These are phyloP conservation scores for Pulveroboletus sp. DNA, from an alignment of 768 basidiomycete genomes.

Conservation along the genomic window DNA sequence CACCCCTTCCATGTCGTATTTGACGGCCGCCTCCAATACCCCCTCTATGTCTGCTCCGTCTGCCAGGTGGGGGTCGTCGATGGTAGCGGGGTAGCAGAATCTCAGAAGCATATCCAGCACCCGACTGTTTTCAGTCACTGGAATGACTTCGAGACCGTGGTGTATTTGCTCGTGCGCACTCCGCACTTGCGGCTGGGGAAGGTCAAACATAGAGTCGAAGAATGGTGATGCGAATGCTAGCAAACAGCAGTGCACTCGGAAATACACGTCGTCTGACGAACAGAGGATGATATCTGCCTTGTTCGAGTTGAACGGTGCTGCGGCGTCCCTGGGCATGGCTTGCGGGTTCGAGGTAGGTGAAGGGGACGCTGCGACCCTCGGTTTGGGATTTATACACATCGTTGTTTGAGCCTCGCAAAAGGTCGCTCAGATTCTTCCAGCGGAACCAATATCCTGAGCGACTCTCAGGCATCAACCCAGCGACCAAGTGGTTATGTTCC, in stretches of 20 bases:
- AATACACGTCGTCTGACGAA: constrained; percentile 40
- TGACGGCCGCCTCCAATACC: constrained; percentile 28
- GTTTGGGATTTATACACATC: constrained; percentile 11
- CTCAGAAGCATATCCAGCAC: constrained; percentile 29
- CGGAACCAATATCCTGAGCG: background rate
- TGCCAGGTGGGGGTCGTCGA: constrained; percentile 20
- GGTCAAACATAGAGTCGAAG: constrained; percentile 30
- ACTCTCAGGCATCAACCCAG: constrained; percentile 8
- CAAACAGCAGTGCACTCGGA: constrained; percentile 23
- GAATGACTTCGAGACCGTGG: constrained; percentile 22
- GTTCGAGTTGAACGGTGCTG: constrained; percentile 41
- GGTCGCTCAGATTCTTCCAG: background rate
- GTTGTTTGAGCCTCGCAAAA: background rate
- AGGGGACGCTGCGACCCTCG: background rate
- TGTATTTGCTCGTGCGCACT: constrained; percentile 11
- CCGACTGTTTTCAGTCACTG: constrained; percentile 26
- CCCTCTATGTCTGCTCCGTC: constrained; percentile 15
- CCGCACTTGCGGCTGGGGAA: constrained; percentile 20
- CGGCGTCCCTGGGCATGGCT: constrained; percentile 21
- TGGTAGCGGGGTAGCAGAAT: constrained; percentile 33
- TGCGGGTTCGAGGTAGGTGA: background rate
- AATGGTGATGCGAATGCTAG: constrained; percentile 27
- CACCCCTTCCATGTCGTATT: constrained; percentile 29
- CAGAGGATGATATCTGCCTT: constrained; percentile 48
- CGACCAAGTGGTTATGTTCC: background rate